A percentile compares a stretch with the other conserved stretches of the same genome.
Conservation (phyloP, 176 grass and related monocot genomes). For the Thalia dealbata region DNA sequence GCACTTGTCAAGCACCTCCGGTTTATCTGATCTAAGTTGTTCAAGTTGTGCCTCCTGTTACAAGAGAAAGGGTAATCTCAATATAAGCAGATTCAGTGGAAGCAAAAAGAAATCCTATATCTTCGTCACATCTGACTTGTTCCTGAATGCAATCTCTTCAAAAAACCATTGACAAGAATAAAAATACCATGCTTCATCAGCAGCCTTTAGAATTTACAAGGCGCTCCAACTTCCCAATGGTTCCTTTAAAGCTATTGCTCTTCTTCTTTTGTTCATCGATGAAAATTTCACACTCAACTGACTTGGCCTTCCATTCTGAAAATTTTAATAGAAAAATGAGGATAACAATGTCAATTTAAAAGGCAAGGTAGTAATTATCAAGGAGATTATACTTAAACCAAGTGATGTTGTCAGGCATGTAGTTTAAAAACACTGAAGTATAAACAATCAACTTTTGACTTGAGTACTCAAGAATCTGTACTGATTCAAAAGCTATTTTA, state of each 20-base stretch:
- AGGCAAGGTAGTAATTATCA: constrained; percentile 3
- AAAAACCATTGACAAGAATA: neutral
- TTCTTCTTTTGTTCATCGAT: constrained; percentile 81
- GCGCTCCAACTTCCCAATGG: constrained; percentile 58
- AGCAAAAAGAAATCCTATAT: neutral
- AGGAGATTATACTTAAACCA: neutral
- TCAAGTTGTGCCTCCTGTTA: constrained; percentile 57
- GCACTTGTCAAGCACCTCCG: constrained; percentile 73
- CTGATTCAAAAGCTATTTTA: neutral
- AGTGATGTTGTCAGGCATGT: neutral
- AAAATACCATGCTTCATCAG: neutral
- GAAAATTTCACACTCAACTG: constrained; percentile 70
- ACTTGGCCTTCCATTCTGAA: constrained; percentile 88
- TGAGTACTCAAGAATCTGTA: neutral
- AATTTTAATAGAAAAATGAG: constrained; percentile 8
- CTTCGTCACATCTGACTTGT: too few relatives aligned
- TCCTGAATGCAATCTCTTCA: neutral
- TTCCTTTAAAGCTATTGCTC: constrained; percentile 45
- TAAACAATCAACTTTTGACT: neutral
- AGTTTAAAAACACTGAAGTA: neutral
- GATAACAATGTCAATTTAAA: neutral
- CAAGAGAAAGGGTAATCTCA: constrained; percentile 6
- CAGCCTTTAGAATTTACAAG: constrained; percentile 71
- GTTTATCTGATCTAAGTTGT: constrained; percentile 48
- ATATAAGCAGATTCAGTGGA: neutral